Percentiles rank a stretch among this genome's conserved stretches.
These are phyloP conservation scores for Colletotrichum sp. DNA, from an alignment of 2,329 filamentous ascomycete genomes.

Conservation along the genomic window DNA sequence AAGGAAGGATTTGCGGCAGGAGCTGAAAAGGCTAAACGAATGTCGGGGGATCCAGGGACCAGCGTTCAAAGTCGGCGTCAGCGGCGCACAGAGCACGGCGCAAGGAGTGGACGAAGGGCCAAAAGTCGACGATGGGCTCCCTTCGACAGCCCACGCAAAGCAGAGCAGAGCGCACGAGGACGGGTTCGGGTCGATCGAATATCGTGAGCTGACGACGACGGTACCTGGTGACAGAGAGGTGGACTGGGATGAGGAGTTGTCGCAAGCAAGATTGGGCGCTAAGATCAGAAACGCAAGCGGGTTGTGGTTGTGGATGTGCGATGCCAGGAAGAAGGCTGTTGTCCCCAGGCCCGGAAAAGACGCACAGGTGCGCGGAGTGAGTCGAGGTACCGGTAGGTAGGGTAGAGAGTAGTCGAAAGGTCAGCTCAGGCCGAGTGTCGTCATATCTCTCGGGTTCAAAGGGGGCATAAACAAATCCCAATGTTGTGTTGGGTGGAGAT, in stretches of 20 bases:
- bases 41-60: background rate
- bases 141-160: slow-evolving; percentile 15
- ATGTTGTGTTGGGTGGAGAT: background rate
- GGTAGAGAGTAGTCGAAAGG: background rate
- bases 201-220: background rate
- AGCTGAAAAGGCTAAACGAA: slow-evolving; percentile 14
- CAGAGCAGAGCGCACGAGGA: background rate
- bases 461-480: slow-evolving; percentile 2
- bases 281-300: background rate
- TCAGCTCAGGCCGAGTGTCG: slow-evolving; percentile 17
- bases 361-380: background rate
- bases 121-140: slow-evolving; percentile 11
- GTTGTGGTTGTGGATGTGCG: background rate
- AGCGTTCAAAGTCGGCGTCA: background rate
- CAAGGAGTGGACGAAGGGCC: slow-evolving; percentile 13
- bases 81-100: slow-evolving; percentile 9
- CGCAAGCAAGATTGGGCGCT: background rate
- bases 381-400: background rate
- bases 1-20: background rate
- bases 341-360: background rate
- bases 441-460: slow-evolving; percentile 16
- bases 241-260: background rate
- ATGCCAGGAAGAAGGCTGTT: slow-evolving; percentile 1
- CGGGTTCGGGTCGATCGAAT: background rate
- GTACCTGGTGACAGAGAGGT: background rate